Evolutionary conservation across 805 yeast species (phyloP).

Genomic region (Teunomyces panamensis): DNA sequence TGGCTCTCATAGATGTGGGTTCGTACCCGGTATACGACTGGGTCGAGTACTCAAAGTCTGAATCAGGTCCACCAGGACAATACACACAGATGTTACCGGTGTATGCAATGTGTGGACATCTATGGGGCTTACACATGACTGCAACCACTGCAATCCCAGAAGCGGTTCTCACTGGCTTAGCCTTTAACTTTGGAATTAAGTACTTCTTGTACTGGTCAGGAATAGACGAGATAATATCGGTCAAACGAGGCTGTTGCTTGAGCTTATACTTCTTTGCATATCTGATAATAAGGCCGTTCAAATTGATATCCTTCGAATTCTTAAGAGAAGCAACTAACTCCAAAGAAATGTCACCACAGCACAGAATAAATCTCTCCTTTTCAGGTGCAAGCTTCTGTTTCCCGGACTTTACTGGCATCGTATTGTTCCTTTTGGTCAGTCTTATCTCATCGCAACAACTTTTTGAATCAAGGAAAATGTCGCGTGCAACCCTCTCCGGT

Average conservation of each 20-base stretch:
- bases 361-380: slow-evolving; percentile 86
- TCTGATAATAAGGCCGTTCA: slow-evolving; percentile 84
- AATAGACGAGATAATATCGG: slow-evolving; percentile 91
- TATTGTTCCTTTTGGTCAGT: slow-evolving; percentile 3
- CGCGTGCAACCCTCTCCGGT: background rate
- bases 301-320: slow-evolving; percentile 72
- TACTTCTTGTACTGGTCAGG: slow-evolving; percentile 95
- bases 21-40: slow-evolving; percentile 98
- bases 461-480: slow-evolving; percentile 4
- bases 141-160: slow-evolving; percentile 99
- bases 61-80: slow-evolving; percentile 99
- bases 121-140: slow-evolving; percentile 98
- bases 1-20: slow-evolving; percentile 99
- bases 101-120: slow-evolving; percentile 98
- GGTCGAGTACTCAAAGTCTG: slow-evolving; percentile 96
- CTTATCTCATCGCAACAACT: slow-evolving; percentile 10
- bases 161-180: slow-evolving; percentile 98
- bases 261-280: slow-evolving; percentile 88
- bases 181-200: slow-evolving; percentile 86
- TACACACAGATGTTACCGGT: slow-evolving; percentile 98
- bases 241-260: slow-evolving; percentile 87
- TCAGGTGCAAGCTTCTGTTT: slow-evolving; percentile 81
- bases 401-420: slow-evolving; percentile 9
- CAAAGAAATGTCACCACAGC: slow-evolving; percentile 88
- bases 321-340: slow-evolving; percentile 79